These are phyloP conservation scores for Boletellus deceptivus DNA, from an alignment of 1,284 basidiomycete species.

Conservation along the genomic window DNA sequence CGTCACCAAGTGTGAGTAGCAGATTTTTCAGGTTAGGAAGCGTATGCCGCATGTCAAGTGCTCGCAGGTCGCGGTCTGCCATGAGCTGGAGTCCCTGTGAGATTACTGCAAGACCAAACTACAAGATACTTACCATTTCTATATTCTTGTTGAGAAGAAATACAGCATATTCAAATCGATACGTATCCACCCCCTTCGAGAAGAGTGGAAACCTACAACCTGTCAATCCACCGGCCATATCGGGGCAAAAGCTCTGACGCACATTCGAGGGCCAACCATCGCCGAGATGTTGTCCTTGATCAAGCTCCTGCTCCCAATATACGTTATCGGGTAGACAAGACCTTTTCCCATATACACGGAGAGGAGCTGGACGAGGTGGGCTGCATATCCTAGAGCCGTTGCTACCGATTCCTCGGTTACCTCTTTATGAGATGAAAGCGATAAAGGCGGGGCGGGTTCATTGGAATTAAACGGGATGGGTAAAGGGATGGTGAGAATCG, in stretches of 20 bases:
- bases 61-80: slow-evolving; percentile 82
- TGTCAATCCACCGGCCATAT: slow-evolving; percentile 10
- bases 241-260: slow-evolving; percentile 33
- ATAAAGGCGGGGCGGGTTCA: slow-evolving; percentile 84
- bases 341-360: slow-evolving; percentile 74
- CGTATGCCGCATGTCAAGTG: slow-evolving; percentile 92
- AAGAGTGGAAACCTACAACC: slow-evolving; percentile 85
- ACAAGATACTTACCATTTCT: slow-evolving; percentile 67
- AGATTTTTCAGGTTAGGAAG: slow-evolving; percentile 96
- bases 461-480: slow-evolving; percentile 76
- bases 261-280: slow-evolving; percentile 93
- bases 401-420: slow-evolving; percentile 84
- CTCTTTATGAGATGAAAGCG: slow-evolving; percentile 59
- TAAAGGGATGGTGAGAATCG: slow-evolving; percentile 79
- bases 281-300: slow-evolving; percentile 89
- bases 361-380: slow-evolving; percentile 79
- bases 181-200: slow-evolving; percentile 90
- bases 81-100: slow-evolving; percentile 63
- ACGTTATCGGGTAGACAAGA: slow-evolving; percentile 88
- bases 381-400: slow-evolving; percentile 85
- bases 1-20: slow-evolving; percentile 79
- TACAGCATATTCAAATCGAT: slow-evolving; percentile 97
- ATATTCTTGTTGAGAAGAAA: slow-evolving; percentile 98
- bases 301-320: slow-evolving; percentile 82
- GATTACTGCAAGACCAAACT: slow-evolving; percentile 6